Evolutionary conservation across 805 yeast genomes (phyloP).

Genomic region (Metschnikowia arizonensis): DNA sequence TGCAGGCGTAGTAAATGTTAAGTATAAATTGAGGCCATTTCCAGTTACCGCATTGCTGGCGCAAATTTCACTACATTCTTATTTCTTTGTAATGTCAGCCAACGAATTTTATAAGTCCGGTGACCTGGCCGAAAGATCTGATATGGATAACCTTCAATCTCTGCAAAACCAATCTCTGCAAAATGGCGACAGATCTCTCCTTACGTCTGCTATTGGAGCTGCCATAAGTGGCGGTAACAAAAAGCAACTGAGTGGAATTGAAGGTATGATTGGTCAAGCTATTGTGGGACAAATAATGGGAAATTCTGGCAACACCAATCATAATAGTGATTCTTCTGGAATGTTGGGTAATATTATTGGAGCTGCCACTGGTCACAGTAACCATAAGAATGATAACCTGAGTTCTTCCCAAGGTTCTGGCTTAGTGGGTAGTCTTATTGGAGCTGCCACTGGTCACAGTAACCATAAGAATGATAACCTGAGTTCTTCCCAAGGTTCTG

Average conservation of each 20-base stretch:
- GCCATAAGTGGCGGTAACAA: conserved; percentile 24
- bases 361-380: conserved; percentile 12
- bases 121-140: conserved; percentile 20
- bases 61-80: not conserved
- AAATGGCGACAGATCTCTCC: conserved; percentile 24
- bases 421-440: conserved; percentile 13
- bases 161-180: conserved; percentile 16
- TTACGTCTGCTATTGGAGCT: conserved; percentile 25
- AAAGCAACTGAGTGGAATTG: conserved; percentile 15
- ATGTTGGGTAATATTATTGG: conserved; percentile 15
- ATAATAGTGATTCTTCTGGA: conserved; percentile 9
- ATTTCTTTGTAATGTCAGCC: conserved; percentile 43
- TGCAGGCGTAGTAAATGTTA: not conserved
- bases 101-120: conserved; percentile 52
- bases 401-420: too few relatives aligned
- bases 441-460: conserved; percentile 14
- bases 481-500: too few relatives aligned
- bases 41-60: not conserved
- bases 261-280: conserved; percentile 18
- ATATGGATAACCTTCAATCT: not conserved
- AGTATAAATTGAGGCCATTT: not conserved
- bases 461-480: conserved; percentile 6
- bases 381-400: conserved; percentile 6
- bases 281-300: conserved; percentile 16
- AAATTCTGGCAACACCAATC: conserved; percentile 20